Base-by-base conservation (phyloP, 2,329 filamentous ascomycete genomes). In the Aureobasidium sp. region DNA sequence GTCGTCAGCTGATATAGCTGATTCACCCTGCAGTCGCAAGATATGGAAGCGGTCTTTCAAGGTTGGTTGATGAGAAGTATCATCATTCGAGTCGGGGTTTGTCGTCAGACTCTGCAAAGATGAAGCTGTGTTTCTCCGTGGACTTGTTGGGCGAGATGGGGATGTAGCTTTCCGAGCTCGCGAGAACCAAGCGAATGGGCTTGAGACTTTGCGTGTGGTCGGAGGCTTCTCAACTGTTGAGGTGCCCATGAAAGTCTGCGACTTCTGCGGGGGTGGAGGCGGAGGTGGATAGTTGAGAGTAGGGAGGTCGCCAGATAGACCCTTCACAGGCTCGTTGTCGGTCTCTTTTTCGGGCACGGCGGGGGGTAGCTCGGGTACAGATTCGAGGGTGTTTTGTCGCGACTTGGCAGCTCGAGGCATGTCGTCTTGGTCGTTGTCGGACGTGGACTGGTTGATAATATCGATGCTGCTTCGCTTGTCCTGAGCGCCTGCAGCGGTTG, bases 151-250 rank as follows among this genome's bases (percentile, higher is more conserved):
- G 64, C 64, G 73, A 63, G 81, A 69, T 36, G 81, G 76, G 63
- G 81, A 70, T 21, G 87, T 81, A 85, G 81, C 57, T 83, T 81
- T 45, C 78, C 72, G 58, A 11, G 75, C 73, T 32, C 90, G 81
- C 36, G 90, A 90, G 42, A 95, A 81, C 86, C 90, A 93, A 42
- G 90, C 85, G 69, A 96, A 95, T n/a, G 89, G 90, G 67, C 90
- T 90, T 9, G 90, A 92, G 61, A 95, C 83, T 73, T 94, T 96
- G 70, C 91, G 81, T 16, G 70, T 82, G 66, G 77, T 69, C 21
- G 76, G 72, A 44, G 75, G 72, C 37, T 49, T 49, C 3, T 49
- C 44, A 9, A 34, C 8, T 27, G 41, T 59, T 16, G 55, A 44
- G 13, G 55, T 39, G 3, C 16, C 42, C 32, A 48, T 48, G 13